Conservation (phyloP, 495 filamentous ascomycete genomes). For the Xylaria telfairii region DNA sequence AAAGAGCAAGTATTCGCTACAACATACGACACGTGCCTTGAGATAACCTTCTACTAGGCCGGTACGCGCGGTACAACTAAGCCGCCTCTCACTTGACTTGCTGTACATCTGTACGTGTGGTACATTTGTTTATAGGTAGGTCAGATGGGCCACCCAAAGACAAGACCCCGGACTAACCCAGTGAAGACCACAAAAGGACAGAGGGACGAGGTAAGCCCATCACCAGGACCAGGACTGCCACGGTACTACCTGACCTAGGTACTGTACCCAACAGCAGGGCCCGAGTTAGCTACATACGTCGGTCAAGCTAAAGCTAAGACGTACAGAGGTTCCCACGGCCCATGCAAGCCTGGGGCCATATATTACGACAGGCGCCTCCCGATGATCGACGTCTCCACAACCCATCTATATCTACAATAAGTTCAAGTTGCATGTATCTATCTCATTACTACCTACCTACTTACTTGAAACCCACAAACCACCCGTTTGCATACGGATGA, state of each 20-base stretch:
- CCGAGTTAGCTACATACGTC: constrained; percentile 24
- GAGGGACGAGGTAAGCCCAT: constrained; percentile 16
- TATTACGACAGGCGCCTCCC: constrained; percentile 41
- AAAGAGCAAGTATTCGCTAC: constrained; percentile 23
- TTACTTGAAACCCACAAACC: constrained; percentile 19
- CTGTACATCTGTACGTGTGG: constrained; percentile 14
- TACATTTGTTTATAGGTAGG: constrained; percentile 25
- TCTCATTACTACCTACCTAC: constrained; percentile 24
- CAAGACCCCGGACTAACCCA: constrained; percentile 16
- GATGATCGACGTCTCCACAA: constrained; percentile 44
- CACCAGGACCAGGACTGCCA: constrained; percentile 17
- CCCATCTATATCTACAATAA: constrained; percentile 27
- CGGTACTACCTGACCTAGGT: constrained; percentile 11
- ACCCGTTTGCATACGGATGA: not conserved
- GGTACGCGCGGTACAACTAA: constrained; percentile 19
- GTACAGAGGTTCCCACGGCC: constrained; percentile 29
- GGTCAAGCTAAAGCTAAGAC: constrained; percentile 27
- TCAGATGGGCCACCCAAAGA: constrained; percentile 18
- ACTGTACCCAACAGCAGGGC: constrained; percentile 18
- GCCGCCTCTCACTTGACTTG: constrained; percentile 16
- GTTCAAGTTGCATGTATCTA: constrained; percentile 27
- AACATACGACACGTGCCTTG: constrained; percentile 24
- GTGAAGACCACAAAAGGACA: constrained; percentile 16
- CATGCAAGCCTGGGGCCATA: constrained; percentile 33
- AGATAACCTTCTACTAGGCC: constrained; percentile 17